phyloP scores from a whole-genome alignment of 148 eudicot species.

The Beta vulgaris region DNA sequence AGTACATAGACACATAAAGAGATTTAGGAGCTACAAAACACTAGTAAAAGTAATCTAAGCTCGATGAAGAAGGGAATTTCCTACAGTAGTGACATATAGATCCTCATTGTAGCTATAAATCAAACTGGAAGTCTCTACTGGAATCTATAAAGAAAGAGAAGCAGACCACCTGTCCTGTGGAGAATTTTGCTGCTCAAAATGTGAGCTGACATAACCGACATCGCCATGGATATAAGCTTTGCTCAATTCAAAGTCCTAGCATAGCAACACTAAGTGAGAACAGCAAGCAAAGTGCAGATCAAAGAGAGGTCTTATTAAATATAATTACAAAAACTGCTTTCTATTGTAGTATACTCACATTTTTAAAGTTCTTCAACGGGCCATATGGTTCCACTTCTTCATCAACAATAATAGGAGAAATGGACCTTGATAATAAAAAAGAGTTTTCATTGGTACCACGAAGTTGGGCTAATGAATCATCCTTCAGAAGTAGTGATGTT shows the following conservation, averaged over 20 bases:
- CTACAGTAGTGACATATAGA: background rate
- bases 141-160: background rate
- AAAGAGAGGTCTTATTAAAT: slow-evolving; percentile 13
- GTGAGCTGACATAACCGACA: slow-evolving; percentile 29
- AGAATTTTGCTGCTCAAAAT: slow-evolving; percentile 37
- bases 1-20: background rate
- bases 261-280: slow-evolving; percentile 18
- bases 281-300: slow-evolving; percentile 1
- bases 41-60: background rate
- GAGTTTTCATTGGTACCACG: slow-evolving; percentile 27
- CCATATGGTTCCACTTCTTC: slow-evolving; percentile 35
- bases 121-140: background rate
- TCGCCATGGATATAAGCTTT: slow-evolving; percentile 16
- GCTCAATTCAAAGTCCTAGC: slow-evolving; percentile 32
- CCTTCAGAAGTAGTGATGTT: slow-evolving; percentile 31
- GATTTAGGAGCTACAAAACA: background rate
- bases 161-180: slow-evolving; percentile 51
- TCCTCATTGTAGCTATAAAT: background rate
- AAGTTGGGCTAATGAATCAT: slow-evolving; percentile 22
- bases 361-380: slow-evolving; percentile 27
- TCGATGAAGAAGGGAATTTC: background rate
- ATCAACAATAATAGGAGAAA: slow-evolving; percentile 29
- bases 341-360: slow-evolving; percentile 28
- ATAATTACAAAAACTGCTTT: slow-evolving; percentile 7
- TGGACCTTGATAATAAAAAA: slow-evolving; percentile 16